Evolutionary conservation across 257 asterid genomes (phyloP), one percentile per base, ranked within the genome.

Genomic region (Capsicum baccatum): DNA sequence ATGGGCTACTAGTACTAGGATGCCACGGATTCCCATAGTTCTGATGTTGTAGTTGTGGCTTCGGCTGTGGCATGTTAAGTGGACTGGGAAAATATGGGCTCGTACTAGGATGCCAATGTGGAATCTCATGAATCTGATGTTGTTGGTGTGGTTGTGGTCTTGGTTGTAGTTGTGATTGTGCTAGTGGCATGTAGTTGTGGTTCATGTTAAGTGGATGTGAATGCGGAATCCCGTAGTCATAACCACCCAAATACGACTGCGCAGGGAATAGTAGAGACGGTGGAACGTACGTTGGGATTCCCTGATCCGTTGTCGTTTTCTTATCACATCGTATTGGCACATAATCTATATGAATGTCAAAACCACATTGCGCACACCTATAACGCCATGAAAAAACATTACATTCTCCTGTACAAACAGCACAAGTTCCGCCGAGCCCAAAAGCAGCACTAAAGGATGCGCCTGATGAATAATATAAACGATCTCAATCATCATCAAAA

Each of bases 261-360:
- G 35, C 71, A 3, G 82, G 71, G 9, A 48, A 39, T 19, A 2
- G 48, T 14, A 42, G 19, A 19, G 48, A 44, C 8, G 48, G 48
- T 6, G 48, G 48, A 5, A 44, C 48, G 6, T 44, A 44, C 48
- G 48, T 5, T 44, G 48, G 48, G 9, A 63, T 55, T 14, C 70
- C 26, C 37, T 57, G 81, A 5, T 83, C 33, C 6, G 48, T 44
- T 2, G 14, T 6, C 4, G 0, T 3, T 79, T 3, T 19, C 9
- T 48, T n/a, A 13, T 35, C 39, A 39, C 64, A 52, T 50, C 50
- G 81, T 37, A 71, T 57, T 3, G 79, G 47, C 12, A 76, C 83
- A 56, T 85, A 87, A 62, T 67, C 86, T 3, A 85, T 79, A 80
- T 87, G 88, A 35, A 87, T 55, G 79, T 87, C 85, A 57, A 83